Evolutionary conservation across 495 filamentous ascomycete species (phyloP), one percentile per base, ranked within the genome.

Genomic region (Terfezia claveryi): DNA sequence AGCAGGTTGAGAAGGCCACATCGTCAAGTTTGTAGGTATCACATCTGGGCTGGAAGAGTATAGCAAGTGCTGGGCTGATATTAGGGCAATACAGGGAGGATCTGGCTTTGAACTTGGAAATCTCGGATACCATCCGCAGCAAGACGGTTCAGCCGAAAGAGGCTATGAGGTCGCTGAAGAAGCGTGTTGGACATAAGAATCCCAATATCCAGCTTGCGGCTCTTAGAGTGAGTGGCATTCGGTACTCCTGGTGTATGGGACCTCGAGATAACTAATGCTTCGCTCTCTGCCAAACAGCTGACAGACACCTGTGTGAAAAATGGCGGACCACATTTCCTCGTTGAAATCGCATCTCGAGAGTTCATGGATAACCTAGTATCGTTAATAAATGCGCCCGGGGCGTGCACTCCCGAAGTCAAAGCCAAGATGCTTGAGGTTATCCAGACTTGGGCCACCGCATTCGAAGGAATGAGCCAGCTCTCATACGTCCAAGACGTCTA

Each of bases 261-360:
- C 49, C 37, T 17, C 20, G 57, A 37, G 16, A 27, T 44, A 44
- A 56, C 59, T 59, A 54, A 62, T 37, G 7, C 52, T 7, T 54
- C 51, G 60, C 16, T 55, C 56, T 63, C 51, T 50, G 27, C 27
- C 27, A 32, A 27, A 32, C 66, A 79, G 80, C 81, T 98, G 57
- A 94, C 89, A 36, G 91, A 98, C 71, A 96, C 91, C 7, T 96
- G 91, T 65, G 89, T 96, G 36, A 98, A 98, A 69, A 98, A 98
- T 69, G 91, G 91, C 23, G 91, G 91, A 49, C 78, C 81, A n/a
- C 91, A 98, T 69, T 98, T 98, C 64, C 78, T 98, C 49, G 74
- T 80, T 52, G 91, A 96, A 69, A 88, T 98, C 56, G 89, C 91
- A 12, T 94, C 88, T 2, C 78, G 89, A 55, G 91, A 98, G 70